phyloP scores from a whole-genome alignment of 2,329 filamentous ascomycete genomes.

The Tolypocladium ovalisporum region DNA sequence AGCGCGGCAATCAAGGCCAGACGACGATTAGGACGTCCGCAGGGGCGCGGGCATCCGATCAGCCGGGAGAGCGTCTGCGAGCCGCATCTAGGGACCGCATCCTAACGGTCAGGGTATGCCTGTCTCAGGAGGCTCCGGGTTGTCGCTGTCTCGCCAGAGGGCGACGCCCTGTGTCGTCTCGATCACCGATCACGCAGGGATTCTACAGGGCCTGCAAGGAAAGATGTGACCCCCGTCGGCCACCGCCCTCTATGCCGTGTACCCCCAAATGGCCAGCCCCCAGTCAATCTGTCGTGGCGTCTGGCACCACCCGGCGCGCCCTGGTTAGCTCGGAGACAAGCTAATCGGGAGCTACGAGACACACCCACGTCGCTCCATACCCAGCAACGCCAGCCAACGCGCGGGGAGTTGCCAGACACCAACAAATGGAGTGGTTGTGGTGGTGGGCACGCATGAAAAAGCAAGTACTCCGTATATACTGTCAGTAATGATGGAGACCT shows the following conservation, averaged over 20 bases:
- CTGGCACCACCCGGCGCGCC: background rate
- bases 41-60: background rate
- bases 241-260: too few species aligned
- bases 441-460: background rate
- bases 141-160: background rate
- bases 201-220: background rate
- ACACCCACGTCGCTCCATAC: background rate
- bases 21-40: background rate
- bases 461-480: background rate
- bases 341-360: background rate
- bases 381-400: background rate
- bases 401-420: background rate
- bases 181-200: background rate
- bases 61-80: too few species aligned
- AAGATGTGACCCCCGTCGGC: background rate
- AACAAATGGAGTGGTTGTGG: background rate
- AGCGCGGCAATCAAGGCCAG: background rate
- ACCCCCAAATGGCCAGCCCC: too few species aligned
- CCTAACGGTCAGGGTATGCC: background rate
- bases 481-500: background rate
- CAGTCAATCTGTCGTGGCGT: too few species aligned
- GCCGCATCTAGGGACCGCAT: background rate
- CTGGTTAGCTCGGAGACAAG: background rate
- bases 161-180: background rate
- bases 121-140: background rate